phyloP scores from a whole-genome alignment of 169 alveolate genomes.

The Plasmodium chabaudi region DNA sequence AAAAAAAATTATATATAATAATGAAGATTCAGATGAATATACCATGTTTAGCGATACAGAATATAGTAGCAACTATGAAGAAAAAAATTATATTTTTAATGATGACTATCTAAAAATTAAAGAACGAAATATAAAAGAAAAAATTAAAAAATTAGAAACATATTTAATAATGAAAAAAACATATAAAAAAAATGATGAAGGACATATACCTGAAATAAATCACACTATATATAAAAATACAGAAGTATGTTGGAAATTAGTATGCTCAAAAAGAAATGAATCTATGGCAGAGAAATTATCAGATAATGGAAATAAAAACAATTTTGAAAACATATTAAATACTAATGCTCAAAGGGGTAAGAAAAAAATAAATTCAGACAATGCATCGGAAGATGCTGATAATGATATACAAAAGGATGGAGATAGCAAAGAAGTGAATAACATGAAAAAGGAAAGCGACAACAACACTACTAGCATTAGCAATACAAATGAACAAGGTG shows the following conservation, averaged over 20 bases:
- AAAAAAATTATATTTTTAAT: not conserved
- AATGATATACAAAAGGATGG: not conserved
- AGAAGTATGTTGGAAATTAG: constrained; percentile 66
- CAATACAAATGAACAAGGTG: too few species aligned
- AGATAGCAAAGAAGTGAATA: not conserved
- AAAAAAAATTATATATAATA: constrained; percentile 38
- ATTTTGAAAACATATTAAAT: constrained; percentile 26
- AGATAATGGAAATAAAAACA: not conserved
- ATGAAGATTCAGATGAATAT: constrained; percentile 42
- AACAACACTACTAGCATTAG: not conserved
- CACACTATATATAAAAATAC: constrained; percentile 61
- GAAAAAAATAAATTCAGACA: not conserved
- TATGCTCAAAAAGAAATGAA: constrained; percentile 34
- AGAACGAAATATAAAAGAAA: constrained; percentile 16
- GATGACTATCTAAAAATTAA: not conserved
- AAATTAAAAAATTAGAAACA: constrained; percentile 45
- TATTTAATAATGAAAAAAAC: constrained; percentile 60
- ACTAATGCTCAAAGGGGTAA: not conserved
- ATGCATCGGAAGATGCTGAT: not conserved
- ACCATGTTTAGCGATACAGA: constrained; percentile 71
- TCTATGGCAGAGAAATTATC: constrained; percentile 19
- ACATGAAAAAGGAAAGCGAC: constrained; percentile 3
- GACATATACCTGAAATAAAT: constrained; percentile 23
- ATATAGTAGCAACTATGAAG: not conserved
- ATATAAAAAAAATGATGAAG: constrained; percentile 45